A percentile compares a stretch with the other conserved stretches of the same genome.
phyloP scores from a whole-genome alignment of 306 rosid genomes.

The Cajanus cajan region DNA sequence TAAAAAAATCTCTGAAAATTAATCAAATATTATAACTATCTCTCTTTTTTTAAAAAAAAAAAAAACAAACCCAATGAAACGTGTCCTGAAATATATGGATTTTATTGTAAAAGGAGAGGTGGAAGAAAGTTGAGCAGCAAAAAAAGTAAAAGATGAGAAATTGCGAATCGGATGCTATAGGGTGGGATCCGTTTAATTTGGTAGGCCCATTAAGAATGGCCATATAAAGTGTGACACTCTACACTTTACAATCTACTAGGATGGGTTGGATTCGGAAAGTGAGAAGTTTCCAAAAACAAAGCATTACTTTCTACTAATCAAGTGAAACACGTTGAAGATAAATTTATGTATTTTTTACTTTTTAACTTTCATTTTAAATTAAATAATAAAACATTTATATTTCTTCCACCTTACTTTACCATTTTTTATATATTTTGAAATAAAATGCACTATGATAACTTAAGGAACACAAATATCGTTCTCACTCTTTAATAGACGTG shows the following conservation, averaged over 20 bases:
- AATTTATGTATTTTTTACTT: not conserved
- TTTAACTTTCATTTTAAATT: not conserved
- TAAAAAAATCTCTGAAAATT: no score
- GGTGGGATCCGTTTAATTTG: not conserved
- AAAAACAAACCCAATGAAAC: not conserved
- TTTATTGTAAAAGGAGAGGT: not conserved
- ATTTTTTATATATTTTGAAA: not conserved
- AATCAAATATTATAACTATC: no score
- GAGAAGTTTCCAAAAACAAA: not conserved
- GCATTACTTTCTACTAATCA: not conserved
- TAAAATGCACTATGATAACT: not conserved
- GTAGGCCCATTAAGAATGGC: not conserved
- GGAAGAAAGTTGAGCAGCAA: not conserved
- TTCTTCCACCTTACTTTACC: not conserved
- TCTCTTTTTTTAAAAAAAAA: no score
- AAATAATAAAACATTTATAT: not conserved
- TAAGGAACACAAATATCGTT: not conserved
- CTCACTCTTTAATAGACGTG: not conserved
- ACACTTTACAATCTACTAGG: not conserved
- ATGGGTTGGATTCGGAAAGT: not conserved
- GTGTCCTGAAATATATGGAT: no score
- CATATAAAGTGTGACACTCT: not conserved
- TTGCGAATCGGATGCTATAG: not conserved
- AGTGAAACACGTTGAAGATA: not conserved
- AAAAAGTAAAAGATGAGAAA: not conserved